Conservation (phyloP, 1,284 basidiomycete genomes). For the Austroboletus rostrupii region DNA sequence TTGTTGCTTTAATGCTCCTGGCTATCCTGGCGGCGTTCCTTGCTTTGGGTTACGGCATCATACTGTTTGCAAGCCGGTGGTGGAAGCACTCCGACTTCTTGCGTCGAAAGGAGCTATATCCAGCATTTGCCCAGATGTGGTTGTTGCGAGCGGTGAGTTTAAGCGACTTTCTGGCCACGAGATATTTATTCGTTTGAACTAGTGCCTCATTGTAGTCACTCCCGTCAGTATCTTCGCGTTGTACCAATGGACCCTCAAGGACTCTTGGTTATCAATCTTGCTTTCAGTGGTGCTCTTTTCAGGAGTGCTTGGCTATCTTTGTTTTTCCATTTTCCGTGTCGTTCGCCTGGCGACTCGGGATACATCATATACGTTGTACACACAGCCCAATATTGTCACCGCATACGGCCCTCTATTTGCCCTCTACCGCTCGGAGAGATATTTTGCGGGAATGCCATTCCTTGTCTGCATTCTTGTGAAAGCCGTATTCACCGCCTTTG, state of each 20-base stretch:
- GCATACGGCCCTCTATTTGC: slow-evolving; percentile 51
- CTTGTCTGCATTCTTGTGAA: slow-evolving; percentile 58
- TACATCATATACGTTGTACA: slow-evolving; percentile 38
- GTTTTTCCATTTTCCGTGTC: slow-evolving; percentile 43
- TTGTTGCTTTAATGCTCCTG: slow-evolving; percentile 62
- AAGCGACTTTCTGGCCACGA: slow-evolving; percentile 1
- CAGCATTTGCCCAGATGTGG: slow-evolving; percentile 54
- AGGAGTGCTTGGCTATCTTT: slow-evolving; percentile 44
- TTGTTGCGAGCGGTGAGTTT: slow-evolving; percentile 52
- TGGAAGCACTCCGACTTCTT: slow-evolving; percentile 23
- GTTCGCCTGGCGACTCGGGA: slow-evolving; percentile 40
- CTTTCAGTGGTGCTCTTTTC: slow-evolving; percentile 68
- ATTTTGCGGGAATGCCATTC: slow-evolving; percentile 55
- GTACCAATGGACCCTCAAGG: slow-evolving; percentile 85
- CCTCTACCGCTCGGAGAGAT: slow-evolving; percentile 52
- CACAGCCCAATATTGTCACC: slow-evolving; percentile 31
- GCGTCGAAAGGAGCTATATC: slow-evolving; percentile 39
- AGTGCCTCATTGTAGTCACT: slow-evolving; percentile 62
- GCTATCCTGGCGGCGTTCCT: slow-evolving; percentile 53
- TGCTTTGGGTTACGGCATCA: slow-evolving; percentile 46
- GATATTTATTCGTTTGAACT: slow-evolving; percentile 7
- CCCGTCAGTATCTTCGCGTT: slow-evolving; percentile 77
- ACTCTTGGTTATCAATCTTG: slow-evolving; percentile 76
- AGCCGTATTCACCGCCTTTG: slow-evolving; percentile 74
- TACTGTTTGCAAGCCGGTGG: slow-evolving; percentile 34